Percentiles rank a stretch among this genome's conserved stretches.
These are phyloP conservation scores for Uronychia setigera DNA, from an alignment of 73 alveolate species.

Conservation along the genomic window DNA sequence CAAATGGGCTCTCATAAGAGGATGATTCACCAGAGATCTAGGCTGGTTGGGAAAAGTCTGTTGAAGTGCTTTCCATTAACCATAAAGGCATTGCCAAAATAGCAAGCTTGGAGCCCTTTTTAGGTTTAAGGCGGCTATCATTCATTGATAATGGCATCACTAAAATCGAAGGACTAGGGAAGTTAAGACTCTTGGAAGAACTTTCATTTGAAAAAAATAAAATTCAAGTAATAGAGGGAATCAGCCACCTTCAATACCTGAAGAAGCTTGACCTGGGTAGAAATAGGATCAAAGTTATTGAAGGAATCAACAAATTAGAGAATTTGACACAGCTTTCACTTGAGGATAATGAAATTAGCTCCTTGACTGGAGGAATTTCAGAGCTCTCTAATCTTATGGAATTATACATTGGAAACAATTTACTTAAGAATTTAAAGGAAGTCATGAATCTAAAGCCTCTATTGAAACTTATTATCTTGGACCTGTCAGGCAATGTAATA, in stretches of 20 bases:
- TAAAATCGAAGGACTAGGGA: slow-evolving; percentile 86
- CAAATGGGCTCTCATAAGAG: slow-evolving; percentile 53
- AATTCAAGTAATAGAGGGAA: slow-evolving; percentile 77
- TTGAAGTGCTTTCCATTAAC: slow-evolving; percentile 56
- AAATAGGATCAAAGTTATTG: slow-evolving; percentile 80
- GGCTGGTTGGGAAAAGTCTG: slow-evolving; percentile 62
- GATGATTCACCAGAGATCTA: too few species aligned
- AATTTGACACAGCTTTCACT: slow-evolving; percentile 88
- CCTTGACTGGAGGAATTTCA: slow-evolving; percentile 86
- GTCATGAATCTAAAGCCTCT: slow-evolving; percentile 63
- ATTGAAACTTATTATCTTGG: slow-evolving; percentile 78
- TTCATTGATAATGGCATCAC: slow-evolving; percentile 85
- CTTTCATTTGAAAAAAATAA: slow-evolving; percentile 90
- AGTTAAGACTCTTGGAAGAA: slow-evolving; percentile 86
- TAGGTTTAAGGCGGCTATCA: slow-evolving; percentile 68
- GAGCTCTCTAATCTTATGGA: slow-evolving; percentile 85
- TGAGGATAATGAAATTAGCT: slow-evolving; percentile 90
- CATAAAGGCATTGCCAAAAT: slow-evolving; percentile 59
- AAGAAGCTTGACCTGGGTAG: slow-evolving; percentile 88
- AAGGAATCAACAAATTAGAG: slow-evolving; percentile 75
- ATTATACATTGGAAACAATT: slow-evolving; percentile 94
- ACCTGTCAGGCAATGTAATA: slow-evolving; percentile 80
- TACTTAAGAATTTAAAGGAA: slow-evolving; percentile 75
- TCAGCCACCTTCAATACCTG: slow-evolving; percentile 70
- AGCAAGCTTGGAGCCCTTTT: slow-evolving; percentile 58